Percentiles rank a stretch among this genome's conserved stretches.
phyloP scores from a whole-genome alignment of 176 grass and related monocot genomes.

The Carex littledalei region DNA sequence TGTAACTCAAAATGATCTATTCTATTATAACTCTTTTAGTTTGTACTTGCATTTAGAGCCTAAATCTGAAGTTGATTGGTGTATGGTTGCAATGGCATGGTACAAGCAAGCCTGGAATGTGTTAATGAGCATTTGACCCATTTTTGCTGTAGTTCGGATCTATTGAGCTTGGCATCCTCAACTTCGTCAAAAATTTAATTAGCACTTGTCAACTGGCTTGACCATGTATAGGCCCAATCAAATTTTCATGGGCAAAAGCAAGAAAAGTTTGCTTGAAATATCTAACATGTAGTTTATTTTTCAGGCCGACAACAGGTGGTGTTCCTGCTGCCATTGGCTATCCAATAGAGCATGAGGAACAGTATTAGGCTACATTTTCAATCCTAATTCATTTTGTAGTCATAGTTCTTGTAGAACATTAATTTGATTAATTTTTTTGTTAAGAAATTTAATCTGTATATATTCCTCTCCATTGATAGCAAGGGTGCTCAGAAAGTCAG shows the following conservation, averaged over 20 bases:
- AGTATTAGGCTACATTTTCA: slow-evolving; percentile 19
- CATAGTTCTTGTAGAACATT: background rate
- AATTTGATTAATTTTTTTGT: background rate
- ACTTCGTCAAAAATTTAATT: background rate
- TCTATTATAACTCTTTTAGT: background rate
- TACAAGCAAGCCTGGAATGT: background rate
- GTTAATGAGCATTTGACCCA: background rate
- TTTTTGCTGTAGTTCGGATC: background rate
- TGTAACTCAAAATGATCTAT: background rate
- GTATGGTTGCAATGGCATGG: background rate
- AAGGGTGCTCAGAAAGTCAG: background rate
- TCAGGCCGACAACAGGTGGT: slow-evolving; percentile 80
- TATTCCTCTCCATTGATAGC: background rate
- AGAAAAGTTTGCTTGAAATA: background rate
- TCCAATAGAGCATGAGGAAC: slow-evolving; percentile 20
- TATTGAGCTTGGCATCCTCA: background rate
- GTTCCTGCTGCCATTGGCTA: slow-evolving; percentile 15
- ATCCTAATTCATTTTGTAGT: slow-evolving; percentile 7
- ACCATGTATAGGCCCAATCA: background rate
- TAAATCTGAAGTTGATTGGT: background rate
- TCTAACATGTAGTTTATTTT: slow-evolving; percentile 10
- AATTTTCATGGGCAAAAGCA: background rate
- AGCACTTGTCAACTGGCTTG: background rate
- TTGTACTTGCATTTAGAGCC: background rate
- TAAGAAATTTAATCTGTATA: slow-evolving; percentile 4